Base-by-base conservation (phyloP, 805 yeast species). In the Isabelozyma rhagii region DNA sequence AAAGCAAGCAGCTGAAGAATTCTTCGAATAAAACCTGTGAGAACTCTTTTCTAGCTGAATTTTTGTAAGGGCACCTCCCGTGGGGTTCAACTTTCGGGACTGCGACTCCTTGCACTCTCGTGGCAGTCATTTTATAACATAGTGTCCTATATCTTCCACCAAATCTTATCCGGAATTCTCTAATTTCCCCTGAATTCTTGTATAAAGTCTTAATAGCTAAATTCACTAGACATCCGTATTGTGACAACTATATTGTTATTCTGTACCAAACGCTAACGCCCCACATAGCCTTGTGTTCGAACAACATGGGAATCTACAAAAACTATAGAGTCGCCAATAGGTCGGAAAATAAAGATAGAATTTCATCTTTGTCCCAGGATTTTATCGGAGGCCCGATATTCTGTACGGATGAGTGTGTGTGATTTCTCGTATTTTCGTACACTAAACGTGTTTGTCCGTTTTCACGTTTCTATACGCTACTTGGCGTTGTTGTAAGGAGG, bases 281-380 rank as follows among this genome's bases (percentile, higher is more conserved):
- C 25, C 25, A 21, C 36, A 31, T 31, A 31, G 36, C 36, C n/a
- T 31, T 54, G 55, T 43, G 10, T 21, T 21, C 6, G 6, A 21
- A 21, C 25, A 21, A 21, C 6, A 4, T 6, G 5, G 5, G 4
- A 21, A 21, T 6, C 5, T 21, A 21, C 5, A 21, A 6, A 21
- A 21, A 21, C 25, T 14, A 14, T 14, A 28, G 36, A 21, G 25
- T 3, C 25, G 25, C 25, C 25, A 5, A 31, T 8, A 9, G n/a
- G 10, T 31, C 36, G n/a, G n/a, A 10, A 31, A 31, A 10, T 31
- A 31, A 10, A 31, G 10, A 31, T 31, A 31, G 3, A 31, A 31
- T 31, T 31, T 31, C 36, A 31, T 31, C 36, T 31, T 31, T 31
- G 36, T 31, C n/a, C 36, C 36, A 10, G 8, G n/a, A 10, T 31